Evolutionary conservation across 106 monocot species (phyloP).

Genomic region (Agapanthus africanus): DNA sequence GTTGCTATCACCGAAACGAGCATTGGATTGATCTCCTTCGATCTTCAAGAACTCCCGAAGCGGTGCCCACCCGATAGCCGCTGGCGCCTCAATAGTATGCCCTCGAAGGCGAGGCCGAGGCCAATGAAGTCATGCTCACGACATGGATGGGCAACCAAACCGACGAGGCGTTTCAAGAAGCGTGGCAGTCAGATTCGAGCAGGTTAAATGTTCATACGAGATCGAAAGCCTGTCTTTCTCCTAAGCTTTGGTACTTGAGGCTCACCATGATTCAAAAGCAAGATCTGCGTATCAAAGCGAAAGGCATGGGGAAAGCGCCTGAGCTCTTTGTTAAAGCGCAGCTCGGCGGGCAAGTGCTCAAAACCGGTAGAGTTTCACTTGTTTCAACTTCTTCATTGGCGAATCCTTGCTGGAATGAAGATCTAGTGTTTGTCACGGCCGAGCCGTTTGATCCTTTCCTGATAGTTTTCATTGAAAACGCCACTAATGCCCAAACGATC

Average conservation of each 20-base stretch:
- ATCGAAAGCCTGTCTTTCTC: constrained; percentile 86
- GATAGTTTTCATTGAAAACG: constrained; percentile 56
- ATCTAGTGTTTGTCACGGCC: constrained; percentile 71
- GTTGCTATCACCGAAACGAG: constrained; percentile 18
- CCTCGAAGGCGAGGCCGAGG: constrained; percentile 39
- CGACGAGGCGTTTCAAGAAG: constrained; percentile 86
- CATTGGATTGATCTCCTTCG: constrained; percentile 66
- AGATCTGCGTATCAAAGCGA: constrained; percentile 46
- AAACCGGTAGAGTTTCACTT: constrained; percentile 36
- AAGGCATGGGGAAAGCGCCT: constrained; percentile 4
- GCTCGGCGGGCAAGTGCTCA: constrained; percentile 63
- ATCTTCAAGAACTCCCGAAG: constrained; percentile 77
- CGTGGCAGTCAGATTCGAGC: constrained; percentile 94
- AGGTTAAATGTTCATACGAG: constrained; percentile 55
- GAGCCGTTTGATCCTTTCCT: constrained; percentile 88
- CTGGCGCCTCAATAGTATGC: constrained; percentile 88
- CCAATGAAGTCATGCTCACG: constrained; percentile 75
- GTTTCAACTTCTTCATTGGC: constrained; percentile 27
- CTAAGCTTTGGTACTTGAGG: constrained; percentile 79
- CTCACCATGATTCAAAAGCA: constrained; percentile 82
- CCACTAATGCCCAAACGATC: constrained; percentile 25
- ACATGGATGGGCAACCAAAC: constrained; percentile 77
- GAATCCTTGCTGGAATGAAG: constrained; percentile 75
- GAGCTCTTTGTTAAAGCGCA: constrained; percentile 70
- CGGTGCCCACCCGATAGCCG: constrained; percentile 73